A percentile compares a stretch with the other conserved stretches of the same genome.
Conservation (phyloP, 192 early-diverging fungal genomes). For the Linnemannia zychae region DNA sequence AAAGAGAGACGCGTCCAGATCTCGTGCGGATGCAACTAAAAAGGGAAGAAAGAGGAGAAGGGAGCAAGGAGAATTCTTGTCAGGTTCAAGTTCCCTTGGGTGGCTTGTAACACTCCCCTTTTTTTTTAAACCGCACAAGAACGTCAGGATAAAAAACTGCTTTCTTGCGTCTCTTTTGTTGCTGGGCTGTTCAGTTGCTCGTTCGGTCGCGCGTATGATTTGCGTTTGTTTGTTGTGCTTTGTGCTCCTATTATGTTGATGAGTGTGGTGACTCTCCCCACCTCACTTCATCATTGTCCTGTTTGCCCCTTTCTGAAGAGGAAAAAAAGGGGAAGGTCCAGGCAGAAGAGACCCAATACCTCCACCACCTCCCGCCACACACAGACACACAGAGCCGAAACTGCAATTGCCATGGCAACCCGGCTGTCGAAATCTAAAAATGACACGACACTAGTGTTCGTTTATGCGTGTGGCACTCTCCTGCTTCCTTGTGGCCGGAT, state of each 20-base stretch:
- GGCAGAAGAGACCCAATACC: neutral
- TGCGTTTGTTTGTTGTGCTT: neutral
- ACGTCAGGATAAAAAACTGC: neutral
- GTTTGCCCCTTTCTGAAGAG: neutral
- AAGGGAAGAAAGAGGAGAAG: neutral
- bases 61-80: neutral
- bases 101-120: neutral
- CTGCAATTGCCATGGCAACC: neutral
- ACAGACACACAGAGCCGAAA: neutral
- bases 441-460: neutral
- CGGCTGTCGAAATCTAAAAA: neutral
- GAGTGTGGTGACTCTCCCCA: neutral
- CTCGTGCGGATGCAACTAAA: neutral
- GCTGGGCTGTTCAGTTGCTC: neutral
- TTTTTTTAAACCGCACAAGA: neutral
- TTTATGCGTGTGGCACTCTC: neutral
- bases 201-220: neutral
- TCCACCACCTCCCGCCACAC: conserved; percentile 1
- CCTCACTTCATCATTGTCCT: neutral
- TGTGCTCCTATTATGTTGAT: neutral
- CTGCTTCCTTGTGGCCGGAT: neutral
- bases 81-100: neutral
- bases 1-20: conserved; percentile 1
- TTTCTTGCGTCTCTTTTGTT: neutral
- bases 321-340: conserved; percentile 3